phyloP scores from a whole-genome alignment of 2,329 filamentous ascomycete genomes.

The Canariomyces notabilis region DNA sequence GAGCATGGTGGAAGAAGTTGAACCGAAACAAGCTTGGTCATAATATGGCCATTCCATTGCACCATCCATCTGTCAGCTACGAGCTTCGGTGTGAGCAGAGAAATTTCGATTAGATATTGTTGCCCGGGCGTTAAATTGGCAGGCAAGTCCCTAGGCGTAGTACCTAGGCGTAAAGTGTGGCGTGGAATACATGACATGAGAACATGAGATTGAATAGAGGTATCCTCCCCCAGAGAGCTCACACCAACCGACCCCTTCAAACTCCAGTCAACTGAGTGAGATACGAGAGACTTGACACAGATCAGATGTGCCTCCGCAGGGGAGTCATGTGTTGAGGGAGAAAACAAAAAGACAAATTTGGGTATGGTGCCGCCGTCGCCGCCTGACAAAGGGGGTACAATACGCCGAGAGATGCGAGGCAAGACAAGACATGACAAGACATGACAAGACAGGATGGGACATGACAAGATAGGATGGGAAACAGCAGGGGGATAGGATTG shows the following conservation, averaged over 20 bases:
- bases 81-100: too few species aligned
- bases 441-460: background rate
- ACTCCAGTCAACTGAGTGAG: background rate
- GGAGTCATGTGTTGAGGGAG: too few species aligned
- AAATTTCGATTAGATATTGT: background rate
- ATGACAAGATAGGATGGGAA: background rate
- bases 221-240: background rate
- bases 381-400: too few species aligned
- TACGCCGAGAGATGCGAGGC: background rate
- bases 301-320: too few species aligned
- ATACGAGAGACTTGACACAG: too few species aligned
- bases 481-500: background rate
- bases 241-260: too few species aligned
- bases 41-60: too few species aligned
- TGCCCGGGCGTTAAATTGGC: background rate
- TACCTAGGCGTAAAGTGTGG: too few species aligned
- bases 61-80: too few species aligned
- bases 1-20: too few species aligned
- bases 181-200: background rate
- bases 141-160: background rate
- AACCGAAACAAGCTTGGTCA: too few species aligned
- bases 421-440: background rate
- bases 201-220: background rate
- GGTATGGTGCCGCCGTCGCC: too few species aligned
- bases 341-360: background rate